Evolutionary conservation across 179 eudicot genomes (phyloP).

Genomic region (Dionaea muscipula): DNA sequence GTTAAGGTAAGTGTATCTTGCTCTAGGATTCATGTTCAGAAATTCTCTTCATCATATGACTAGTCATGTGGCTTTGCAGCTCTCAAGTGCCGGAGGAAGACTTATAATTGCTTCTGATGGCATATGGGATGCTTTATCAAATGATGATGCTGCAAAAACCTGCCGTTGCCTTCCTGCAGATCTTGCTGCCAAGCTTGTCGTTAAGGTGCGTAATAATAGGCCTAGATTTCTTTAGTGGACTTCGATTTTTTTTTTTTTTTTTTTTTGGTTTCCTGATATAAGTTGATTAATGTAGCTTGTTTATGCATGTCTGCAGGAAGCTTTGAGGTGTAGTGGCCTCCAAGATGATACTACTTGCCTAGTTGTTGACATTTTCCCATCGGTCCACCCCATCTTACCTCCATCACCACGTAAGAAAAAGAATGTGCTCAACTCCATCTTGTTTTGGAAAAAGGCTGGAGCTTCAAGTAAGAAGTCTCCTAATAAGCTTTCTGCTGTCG

Average conservation of each 20-base stretch:
- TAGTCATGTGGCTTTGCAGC: constrained; percentile 22
- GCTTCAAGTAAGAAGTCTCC: constrained; percentile 39
- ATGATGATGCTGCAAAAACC: constrained; percentile 79
- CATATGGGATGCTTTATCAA: constrained; percentile 84
- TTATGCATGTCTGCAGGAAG: constrained; percentile 21
- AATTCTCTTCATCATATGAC: neutral
- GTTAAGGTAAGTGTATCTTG: constrained; percentile 41
- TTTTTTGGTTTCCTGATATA: constrained; percentile 7
- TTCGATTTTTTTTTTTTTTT: too few species aligned
- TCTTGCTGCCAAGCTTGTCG: constrained; percentile 92
- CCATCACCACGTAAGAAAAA: constrained; percentile 53
- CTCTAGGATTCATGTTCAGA: neutral
- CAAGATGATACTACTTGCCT: constrained; percentile 99
- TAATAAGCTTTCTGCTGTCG: constrained; percentile 75
- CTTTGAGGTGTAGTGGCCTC: constrained; percentile 82
- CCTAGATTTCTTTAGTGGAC: neutral
- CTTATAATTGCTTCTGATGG: constrained; percentile 97
- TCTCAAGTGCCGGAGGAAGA: constrained; percentile 85
- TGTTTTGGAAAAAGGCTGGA: constrained; percentile 49
- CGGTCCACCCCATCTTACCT: constrained; percentile 50
- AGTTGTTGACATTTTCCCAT: constrained; percentile 93
- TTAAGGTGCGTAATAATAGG: constrained; percentile 40
- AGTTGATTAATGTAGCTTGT: neutral
- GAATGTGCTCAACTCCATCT: constrained; percentile 43
- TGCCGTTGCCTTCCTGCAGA: constrained; percentile 88